Evolutionary conservation across 306 rosid genomes (phyloP).

Genomic region (Prinsepia uniflora): DNA sequence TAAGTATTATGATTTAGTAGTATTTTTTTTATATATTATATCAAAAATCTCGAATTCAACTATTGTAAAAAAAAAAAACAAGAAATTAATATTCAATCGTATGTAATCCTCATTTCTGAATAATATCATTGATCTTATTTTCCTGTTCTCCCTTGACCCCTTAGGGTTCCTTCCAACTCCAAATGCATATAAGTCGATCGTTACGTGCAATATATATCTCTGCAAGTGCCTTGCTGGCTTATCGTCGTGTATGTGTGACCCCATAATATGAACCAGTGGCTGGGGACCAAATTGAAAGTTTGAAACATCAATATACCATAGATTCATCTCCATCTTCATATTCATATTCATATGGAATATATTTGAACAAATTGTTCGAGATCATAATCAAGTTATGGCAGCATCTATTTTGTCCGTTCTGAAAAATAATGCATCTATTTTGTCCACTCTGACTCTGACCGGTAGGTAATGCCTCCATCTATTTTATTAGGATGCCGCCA

Average conservation of each 20-base stretch:
- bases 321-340: no score
- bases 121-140: background rate
- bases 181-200: background rate
- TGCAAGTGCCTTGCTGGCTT: background rate
- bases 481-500: no score
- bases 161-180: slow-evolving; percentile 8
- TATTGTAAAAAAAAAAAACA: no score
- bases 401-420: background rate
- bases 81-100: no score
- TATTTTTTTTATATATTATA: no score
- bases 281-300: slow-evolving; percentile 1
- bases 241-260: background rate
- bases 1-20: no score
- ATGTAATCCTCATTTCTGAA: no score
- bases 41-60: no score
- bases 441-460: no score
- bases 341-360: slow-evolving; percentile 1
- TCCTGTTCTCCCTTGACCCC: slow-evolving; percentile 18
- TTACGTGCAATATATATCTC: background rate
- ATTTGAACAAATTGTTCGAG: background rate
- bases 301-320: background rate
- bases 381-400: background rate
- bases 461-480: no score
- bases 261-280: background rate
- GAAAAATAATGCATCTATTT: no score